phyloP scores from a whole-genome alignment of 116 monocot species.

The Papilionanthe hybrid region DNA sequence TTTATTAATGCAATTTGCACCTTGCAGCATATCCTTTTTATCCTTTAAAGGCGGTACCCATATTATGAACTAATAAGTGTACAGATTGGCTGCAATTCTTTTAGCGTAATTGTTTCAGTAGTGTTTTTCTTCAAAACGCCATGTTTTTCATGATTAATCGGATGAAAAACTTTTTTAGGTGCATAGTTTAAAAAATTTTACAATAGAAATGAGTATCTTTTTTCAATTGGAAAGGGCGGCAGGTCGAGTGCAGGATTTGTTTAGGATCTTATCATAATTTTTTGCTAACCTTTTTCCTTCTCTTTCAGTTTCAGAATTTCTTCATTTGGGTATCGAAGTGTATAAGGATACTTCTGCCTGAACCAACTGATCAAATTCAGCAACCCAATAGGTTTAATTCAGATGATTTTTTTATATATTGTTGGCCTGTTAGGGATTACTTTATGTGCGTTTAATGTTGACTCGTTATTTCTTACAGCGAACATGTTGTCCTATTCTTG shows the following conservation, averaged over 20 bases:
- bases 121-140: neutral
- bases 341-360: constrained; percentile 65
- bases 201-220: no score
- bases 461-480: constrained; percentile 35
- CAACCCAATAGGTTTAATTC: constrained; percentile 55
- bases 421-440: neutral
- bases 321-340: constrained; percentile 85
- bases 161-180: neutral
- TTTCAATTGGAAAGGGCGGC: no score
- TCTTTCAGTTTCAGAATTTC: constrained; percentile 92
- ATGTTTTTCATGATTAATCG: neutral
- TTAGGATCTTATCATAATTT: neutral
- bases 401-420: constrained; percentile 3
- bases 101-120: neutral
- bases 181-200: neutral
- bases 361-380: constrained; percentile 63
- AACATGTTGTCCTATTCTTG: constrained; percentile 74
- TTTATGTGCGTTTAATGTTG: constrained; percentile 4
- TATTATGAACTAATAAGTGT: neutral
- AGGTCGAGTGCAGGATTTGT: neutral
- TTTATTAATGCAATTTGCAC: no score
- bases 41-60: neutral
- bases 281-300: neutral
- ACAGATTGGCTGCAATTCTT: neutral
- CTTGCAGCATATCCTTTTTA: no score